A percentile compares a stretch with the other conserved stretches of the same genome.
phyloP scores from a whole-genome alignment of 140 eudicot genomes.

The Senecio squalidus region DNA sequence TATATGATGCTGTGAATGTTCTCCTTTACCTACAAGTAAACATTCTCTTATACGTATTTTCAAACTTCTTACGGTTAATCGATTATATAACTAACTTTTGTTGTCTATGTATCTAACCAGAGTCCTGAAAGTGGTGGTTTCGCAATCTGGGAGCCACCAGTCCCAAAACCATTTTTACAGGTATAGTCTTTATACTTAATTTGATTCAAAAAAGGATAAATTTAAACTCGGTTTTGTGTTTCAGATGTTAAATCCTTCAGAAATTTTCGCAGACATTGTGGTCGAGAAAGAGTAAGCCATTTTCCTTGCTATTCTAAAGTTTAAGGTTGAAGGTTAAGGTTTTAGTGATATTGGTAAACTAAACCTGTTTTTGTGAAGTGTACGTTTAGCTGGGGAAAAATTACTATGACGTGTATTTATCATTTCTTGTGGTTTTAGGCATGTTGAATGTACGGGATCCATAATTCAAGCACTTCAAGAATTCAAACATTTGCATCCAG shows the following conservation, averaged over 20 bases:
- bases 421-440: slow-evolving; percentile 17
- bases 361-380: background rate
- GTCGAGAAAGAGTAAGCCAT: slow-evolving; percentile 34
- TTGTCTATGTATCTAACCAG: slow-evolving; percentile 6
- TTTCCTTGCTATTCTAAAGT: background rate
- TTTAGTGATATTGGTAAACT: background rate
- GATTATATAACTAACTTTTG: background rate
- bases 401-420: too few species aligned
- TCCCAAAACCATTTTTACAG: slow-evolving; percentile 32
- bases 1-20: slow-evolving; percentile 36
- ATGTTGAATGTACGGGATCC: slow-evolving; percentile 29
- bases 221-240: too few species aligned
- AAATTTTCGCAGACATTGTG: slow-evolving; percentile 33
- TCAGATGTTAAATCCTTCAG: slow-evolving; percentile 35
- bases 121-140: slow-evolving; percentile 31
- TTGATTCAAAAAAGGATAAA: too few species aligned
- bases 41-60: background rate
- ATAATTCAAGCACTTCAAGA: slow-evolving; percentile 12
- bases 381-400: background rate
- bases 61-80: background rate
- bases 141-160: slow-evolving; percentile 33
- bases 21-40: slow-evolving; percentile 35
- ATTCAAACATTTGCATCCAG: slow-evolving; percentile 19
- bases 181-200: too few species aligned
- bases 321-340: background rate